Conservation (phyloP, 257 asterid genomes). For the Solanum infundibuliforme region DNA sequence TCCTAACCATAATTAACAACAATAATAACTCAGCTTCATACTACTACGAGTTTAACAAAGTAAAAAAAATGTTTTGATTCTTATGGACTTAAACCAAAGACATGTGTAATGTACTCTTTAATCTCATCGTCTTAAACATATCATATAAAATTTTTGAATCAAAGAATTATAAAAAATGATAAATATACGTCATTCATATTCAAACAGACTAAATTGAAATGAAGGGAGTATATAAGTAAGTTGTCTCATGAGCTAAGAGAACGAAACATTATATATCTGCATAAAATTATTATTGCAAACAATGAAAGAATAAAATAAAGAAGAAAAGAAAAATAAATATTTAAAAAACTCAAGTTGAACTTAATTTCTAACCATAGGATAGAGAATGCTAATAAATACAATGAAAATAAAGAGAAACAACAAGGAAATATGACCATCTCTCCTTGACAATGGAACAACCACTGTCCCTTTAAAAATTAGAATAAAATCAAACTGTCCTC, state of each 20-base stretch:
- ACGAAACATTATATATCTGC: neutral
- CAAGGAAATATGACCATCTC: neutral
- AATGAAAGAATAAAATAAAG: neutral
- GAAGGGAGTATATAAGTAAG: neutral
- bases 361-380: neutral
- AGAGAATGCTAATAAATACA: neutral
- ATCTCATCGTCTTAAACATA: too few relatives aligned
- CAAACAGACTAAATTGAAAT: too few relatives aligned
- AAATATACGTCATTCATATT: too few relatives aligned
- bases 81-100: too few relatives aligned
- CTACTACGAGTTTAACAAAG: too few relatives aligned
- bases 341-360: neutral
- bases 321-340: neutral
- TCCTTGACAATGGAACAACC: neutral
- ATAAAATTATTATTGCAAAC: neutral
- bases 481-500: neutral
- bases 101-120: too few relatives aligned
- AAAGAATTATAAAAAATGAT: too few relatives aligned
- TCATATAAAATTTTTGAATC: too few relatives aligned
- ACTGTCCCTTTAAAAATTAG: neutral
- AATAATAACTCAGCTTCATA: neutral
- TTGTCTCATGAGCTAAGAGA: neutral
- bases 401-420: neutral
- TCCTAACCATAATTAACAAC: conserved; percentile 8
- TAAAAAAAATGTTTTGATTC: too few relatives aligned